These are phyloP conservation scores for Phytophthora melonis DNA, from an alignment of 352 stramenopile species.

Conservation along the genomic window DNA sequence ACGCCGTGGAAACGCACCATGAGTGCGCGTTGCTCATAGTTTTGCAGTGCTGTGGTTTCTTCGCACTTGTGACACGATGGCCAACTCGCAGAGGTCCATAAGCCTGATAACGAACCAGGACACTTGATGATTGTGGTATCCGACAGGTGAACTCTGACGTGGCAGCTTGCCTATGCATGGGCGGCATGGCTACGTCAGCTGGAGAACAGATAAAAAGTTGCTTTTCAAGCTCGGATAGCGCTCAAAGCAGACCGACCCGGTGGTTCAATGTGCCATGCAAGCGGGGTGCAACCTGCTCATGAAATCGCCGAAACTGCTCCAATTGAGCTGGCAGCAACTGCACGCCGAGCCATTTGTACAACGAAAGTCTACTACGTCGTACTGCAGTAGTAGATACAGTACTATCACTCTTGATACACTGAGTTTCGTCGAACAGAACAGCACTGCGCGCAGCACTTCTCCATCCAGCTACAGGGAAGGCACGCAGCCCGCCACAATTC, in stretches of 20 bases:
- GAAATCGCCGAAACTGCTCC: not conserved
- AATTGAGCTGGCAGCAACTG: too few relatives aligned
- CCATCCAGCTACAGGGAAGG: too few relatives aligned
- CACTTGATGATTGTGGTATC: not conserved
- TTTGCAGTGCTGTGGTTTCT: not conserved
- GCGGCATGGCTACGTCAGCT: conserved; percentile 1
- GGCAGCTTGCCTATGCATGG: not conserved
- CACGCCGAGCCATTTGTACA: too few relatives aligned
- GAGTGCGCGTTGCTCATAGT: not conserved
- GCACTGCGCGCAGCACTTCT: too few relatives aligned
- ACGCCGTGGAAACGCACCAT: not conserved
- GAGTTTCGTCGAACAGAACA: too few relatives aligned
- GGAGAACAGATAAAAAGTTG: not conserved
- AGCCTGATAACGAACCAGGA: not conserved
- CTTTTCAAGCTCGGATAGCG: not conserved
- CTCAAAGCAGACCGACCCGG: not conserved
- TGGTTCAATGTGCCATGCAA: not conserved
- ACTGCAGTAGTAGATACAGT: too few relatives aligned
- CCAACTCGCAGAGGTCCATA: not conserved
- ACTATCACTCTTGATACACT: too few relatives aligned
- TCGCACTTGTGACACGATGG: conserved; percentile 1
- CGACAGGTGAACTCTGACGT: not conserved
- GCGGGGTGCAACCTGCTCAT: not conserved
- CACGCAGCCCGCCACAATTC: too few relatives aligned
- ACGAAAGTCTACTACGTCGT: too few relatives aligned